Conservation (phyloP, 257 asterid species). For the Lycium barbarum region DNA sequence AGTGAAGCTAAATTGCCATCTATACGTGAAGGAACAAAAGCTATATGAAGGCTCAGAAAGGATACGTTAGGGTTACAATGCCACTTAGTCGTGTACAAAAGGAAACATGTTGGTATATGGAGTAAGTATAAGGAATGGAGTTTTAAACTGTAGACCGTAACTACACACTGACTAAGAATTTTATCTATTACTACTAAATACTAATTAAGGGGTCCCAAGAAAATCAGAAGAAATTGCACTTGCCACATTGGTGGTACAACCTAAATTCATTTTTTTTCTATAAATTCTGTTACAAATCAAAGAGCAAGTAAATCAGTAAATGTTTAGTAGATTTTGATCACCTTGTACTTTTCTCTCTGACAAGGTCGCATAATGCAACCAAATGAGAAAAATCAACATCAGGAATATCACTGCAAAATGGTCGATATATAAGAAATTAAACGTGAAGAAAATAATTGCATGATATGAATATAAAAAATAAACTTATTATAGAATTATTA, state of each 20-base stretch:
- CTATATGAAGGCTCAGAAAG: not conserved
- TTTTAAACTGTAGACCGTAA: not conserved
- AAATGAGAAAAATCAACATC: constrained; percentile 17
- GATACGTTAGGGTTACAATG: not conserved
- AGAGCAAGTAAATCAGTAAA: too few species aligned
- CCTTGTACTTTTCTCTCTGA: not conserved
- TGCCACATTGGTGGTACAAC: not conserved
- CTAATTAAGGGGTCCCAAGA: too few species aligned
- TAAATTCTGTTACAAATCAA: not conserved
- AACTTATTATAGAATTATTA: not conserved
- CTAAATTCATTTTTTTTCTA: not conserved
- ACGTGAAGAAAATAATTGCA: not conserved
- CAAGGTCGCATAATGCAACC: not conserved
- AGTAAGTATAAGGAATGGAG: not conserved
- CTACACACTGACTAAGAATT: not conserved
- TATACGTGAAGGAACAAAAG: not conserved
- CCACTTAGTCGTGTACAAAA: not conserved
- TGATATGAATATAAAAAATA: not conserved
- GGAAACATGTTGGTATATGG: not conserved
- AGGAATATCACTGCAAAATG: not conserved
- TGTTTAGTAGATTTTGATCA: not conserved
- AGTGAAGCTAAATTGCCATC: not conserved
- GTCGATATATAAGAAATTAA: not conserved
- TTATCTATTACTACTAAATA: not conserved
- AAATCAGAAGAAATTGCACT: not conserved